phyloP scores from a whole-genome alignment of 495 filamentous ascomycete genomes.

The Elaphomyces granulatus region DNA sequence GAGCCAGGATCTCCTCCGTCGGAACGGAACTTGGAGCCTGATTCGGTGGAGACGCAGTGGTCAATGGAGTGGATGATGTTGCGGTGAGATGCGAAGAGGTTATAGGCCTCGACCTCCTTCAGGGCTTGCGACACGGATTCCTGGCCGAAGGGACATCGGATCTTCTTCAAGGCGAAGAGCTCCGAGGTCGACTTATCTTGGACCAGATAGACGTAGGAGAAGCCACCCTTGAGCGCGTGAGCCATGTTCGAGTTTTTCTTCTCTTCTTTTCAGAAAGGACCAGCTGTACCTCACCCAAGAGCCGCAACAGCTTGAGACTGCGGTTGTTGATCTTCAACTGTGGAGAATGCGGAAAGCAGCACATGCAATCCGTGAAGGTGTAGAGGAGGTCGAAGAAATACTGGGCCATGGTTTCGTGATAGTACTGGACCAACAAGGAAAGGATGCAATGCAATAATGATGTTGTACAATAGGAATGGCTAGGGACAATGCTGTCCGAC shows the following conservation, averaged over 20 bases:
- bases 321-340: constrained; percentile 89
- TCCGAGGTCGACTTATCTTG: constrained; percentile 70
- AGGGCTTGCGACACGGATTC: constrained; percentile 89
- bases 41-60: constrained; percentile 54
- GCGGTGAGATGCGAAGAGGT: constrained; percentile 62
- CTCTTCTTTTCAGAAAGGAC: not conserved
- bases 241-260: constrained; percentile 6
- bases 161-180: constrained; percentile 94
- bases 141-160: constrained; percentile 91
- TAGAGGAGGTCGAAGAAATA: constrained; percentile 79
- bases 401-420: constrained; percentile 58
- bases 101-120: constrained; percentile 94
- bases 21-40: constrained; percentile 42
- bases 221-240: constrained; percentile 55
- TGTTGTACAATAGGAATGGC: no score
- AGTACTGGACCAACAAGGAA: not conserved
- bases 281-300: constrained; percentile 66
- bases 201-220: constrained; percentile 97
- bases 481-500: no score
- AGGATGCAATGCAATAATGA: no score
- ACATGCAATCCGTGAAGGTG: constrained; percentile 83
- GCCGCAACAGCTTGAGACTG: constrained; percentile 84
- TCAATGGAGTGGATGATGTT: constrained; percentile 89
- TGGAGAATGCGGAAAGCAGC: constrained; percentile 86
- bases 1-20: constrained; percentile 43